A percentile compares a stretch with the other conserved stretches of the same genome.
These are phyloP conservation scores for Hysterium pulicare DNA, from an alignment of 2,329 filamentous ascomycete genomes.

Conservation along the genomic window DNA sequence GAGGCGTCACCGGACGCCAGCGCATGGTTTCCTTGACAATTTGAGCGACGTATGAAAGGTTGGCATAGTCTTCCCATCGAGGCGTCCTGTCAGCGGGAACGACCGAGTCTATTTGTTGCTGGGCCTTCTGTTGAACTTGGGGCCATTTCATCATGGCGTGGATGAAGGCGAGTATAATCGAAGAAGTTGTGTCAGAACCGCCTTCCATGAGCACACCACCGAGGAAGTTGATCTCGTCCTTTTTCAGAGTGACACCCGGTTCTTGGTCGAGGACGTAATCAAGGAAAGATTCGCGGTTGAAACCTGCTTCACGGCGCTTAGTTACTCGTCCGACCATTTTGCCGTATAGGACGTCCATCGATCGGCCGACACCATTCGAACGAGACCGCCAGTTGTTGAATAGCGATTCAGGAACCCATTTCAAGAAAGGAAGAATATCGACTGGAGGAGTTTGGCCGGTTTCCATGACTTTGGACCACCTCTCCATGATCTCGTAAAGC, in stretches of 20 bases:
- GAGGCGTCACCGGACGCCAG: constrained; percentile 30
- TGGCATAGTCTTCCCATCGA: constrained; percentile 20
- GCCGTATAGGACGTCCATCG: constrained; percentile 16
- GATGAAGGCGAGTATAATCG: constrained; percentile 36
- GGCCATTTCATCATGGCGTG: constrained; percentile 26
- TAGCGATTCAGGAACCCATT: constrained; percentile 36
- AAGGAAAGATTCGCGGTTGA: constrained; percentile 21
- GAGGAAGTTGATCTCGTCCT: constrained; percentile 36
- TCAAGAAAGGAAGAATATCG: constrained; percentile 43
- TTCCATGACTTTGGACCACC: constrained; percentile 43
- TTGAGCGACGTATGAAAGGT: constrained; percentile 29
- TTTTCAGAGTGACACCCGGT: constrained; percentile 4
- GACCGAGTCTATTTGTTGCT: constrained; percentile 24
- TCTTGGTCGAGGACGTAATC: constrained; percentile 20
- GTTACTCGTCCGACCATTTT: constrained; percentile 16
- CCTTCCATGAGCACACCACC: constrained; percentile 35
- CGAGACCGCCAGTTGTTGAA: constrained; percentile 14
- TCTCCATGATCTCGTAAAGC: constrained; percentile 41
- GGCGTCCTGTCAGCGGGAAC: constrained; percentile 29
- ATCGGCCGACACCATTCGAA: constrained; percentile 8
- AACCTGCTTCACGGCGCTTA: constrained; percentile 15
- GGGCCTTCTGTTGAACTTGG: constrained; percentile 25
- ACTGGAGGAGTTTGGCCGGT: constrained; percentile 48
- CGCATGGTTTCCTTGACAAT: constrained; percentile 37
- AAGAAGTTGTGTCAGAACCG: constrained; percentile 37